A percentile compares a stretch with the other conserved stretches of the same genome.
These are phyloP conservation scores for Vigna unguiculata DNA, from an alignment of 306 rosid genomes.

Conservation along the genomic window DNA sequence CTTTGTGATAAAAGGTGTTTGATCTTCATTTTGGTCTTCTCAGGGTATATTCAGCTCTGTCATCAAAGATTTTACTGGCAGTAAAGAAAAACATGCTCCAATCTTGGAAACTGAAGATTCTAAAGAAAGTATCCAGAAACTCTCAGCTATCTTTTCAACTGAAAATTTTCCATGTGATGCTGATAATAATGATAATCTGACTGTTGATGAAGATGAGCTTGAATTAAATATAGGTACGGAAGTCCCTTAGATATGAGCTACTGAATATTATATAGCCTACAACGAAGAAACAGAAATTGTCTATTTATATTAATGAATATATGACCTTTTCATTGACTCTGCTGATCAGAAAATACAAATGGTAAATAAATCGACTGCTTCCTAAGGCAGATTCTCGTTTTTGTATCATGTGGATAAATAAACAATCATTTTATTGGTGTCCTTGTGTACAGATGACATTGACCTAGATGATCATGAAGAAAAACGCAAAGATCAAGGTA, in stretches of 20 bases:
- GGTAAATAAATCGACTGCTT: not conserved
- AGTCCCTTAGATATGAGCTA: slow-evolving; percentile 21
- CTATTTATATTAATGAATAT: slow-evolving; percentile 9
- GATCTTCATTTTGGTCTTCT: slow-evolving; percentile 22
- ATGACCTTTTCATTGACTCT: not conserved
- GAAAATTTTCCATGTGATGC: slow-evolving; percentile 57
- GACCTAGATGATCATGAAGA: slow-evolving; percentile 70
- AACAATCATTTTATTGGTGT: slow-evolving; percentile 23
- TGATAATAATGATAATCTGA: slow-evolving; percentile 54
- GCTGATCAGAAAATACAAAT: slow-evolving; percentile 10
- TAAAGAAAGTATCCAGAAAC: slow-evolving; percentile 68
- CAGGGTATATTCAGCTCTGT: slow-evolving; percentile 92
- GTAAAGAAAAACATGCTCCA: slow-evolving; percentile 70
- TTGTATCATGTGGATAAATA: slow-evolving; percentile 12
- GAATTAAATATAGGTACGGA: slow-evolving; percentile 73
- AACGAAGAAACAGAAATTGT: slow-evolving; percentile 11
- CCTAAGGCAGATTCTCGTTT: not conserved
- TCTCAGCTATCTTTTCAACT: slow-evolving; percentile 64
- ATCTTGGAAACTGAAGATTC: slow-evolving; percentile 64
- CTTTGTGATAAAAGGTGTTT: slow-evolving; percentile 28
- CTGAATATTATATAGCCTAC: slow-evolving; percentile 14
- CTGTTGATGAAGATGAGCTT: slow-evolving; percentile 56
- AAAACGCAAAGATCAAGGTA: slow-evolving; percentile 72
- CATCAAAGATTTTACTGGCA: slow-evolving; percentile 80
- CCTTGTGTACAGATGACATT: slow-evolving; percentile 71